These are phyloP conservation scores for Cnidoscolus chayamansa DNA, from an alignment of 441 rosid genomes.

Conservation along the genomic window DNA sequence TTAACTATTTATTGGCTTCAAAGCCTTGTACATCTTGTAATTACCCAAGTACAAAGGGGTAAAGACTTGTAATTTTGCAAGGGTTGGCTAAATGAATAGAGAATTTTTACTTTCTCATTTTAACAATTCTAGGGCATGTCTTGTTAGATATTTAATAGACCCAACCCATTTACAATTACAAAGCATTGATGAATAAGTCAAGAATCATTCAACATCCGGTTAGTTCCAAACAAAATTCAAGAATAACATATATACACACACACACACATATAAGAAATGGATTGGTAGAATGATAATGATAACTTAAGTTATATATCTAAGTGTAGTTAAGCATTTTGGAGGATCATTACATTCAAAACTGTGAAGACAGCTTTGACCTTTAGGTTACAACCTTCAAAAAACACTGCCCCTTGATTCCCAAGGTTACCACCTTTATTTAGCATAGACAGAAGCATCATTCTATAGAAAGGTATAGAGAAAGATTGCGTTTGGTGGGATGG, in stretches of 20 bases:
- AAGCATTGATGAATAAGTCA: too few species aligned
- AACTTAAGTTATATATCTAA: too few species aligned
- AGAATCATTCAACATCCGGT: too few species aligned
- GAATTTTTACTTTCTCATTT: not conserved
- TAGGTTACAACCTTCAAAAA: not conserved
- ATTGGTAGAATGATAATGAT: too few species aligned
- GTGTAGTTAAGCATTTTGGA: too few species aligned
- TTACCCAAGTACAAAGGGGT: conserved; percentile 25
- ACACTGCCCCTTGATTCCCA: not conserved
- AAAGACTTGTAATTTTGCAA: conserved; percentile 22
- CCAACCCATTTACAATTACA: too few species aligned
- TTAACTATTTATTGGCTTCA: conserved; percentile 5
- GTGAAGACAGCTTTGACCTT: not conserved
- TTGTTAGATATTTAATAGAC: too few species aligned
- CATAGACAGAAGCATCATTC: not conserved
- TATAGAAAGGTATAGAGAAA: not conserved
- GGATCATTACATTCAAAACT: too few species aligned
- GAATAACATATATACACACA: too few species aligned
- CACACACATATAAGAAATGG: too few species aligned
- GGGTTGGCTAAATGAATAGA: conserved; percentile 13
- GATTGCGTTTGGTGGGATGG: not conserved
- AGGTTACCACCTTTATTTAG: not conserved
- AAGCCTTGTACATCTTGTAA: conserved; percentile 37
- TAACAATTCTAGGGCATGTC: not conserved
- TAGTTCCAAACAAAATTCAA: too few species aligned